These are phyloP conservation scores for Porpolomopsis calyptriformis DNA, from an alignment of 768 basidiomycete species.

Conservation along the genomic window DNA sequence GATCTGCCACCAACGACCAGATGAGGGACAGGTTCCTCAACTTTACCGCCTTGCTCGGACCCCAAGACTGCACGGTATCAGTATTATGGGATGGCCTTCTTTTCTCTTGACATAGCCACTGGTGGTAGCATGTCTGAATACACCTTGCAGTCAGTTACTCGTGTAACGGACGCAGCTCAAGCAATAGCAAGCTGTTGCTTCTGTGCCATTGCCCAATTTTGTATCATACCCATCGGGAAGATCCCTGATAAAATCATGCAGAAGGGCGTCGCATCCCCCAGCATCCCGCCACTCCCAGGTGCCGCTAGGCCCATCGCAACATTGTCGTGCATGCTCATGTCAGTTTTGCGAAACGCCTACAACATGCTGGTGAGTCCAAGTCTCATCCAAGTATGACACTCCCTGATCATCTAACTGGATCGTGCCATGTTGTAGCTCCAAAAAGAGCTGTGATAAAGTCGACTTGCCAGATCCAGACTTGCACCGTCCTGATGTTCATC, in stretches of 20 bases:
- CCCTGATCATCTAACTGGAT: conserved; percentile 78
- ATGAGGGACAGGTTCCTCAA: conserved; percentile 8
- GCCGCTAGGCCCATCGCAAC: conserved; percentile 52
- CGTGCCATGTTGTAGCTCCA: conserved; percentile 47
- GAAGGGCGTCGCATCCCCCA: conserved; percentile 52
- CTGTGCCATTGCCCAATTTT: conserved; percentile 67
- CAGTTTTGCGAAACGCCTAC: conserved; percentile 72
- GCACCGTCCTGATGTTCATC: too few relatives aligned
- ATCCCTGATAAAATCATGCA: conserved; percentile 78
- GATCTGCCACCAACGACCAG: conserved; percentile 8
- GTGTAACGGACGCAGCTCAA: conserved; percentile 10
- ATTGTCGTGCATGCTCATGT: conserved; percentile 76
- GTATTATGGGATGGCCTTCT: conserved; percentile 11
- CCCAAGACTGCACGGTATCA: conserved; percentile 11
- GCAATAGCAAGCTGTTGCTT: conserved; percentile 85
- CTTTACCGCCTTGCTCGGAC: conserved; percentile 7
- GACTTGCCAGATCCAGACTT: conserved; percentile 89
- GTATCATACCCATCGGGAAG: conserved; percentile 90
- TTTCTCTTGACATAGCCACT: conserved; percentile 7
- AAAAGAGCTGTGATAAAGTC: conserved; percentile 73
- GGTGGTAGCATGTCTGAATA: conserved; percentile 3
- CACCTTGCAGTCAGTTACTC: conserved; percentile 3
- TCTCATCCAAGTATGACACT: conserved; percentile 59
- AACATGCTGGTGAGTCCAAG: conserved; percentile 59
- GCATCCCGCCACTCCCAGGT: conserved; percentile 40